phyloP scores from a whole-genome alignment of 306 rosid species.

The Ziziphus jujuba region DNA sequence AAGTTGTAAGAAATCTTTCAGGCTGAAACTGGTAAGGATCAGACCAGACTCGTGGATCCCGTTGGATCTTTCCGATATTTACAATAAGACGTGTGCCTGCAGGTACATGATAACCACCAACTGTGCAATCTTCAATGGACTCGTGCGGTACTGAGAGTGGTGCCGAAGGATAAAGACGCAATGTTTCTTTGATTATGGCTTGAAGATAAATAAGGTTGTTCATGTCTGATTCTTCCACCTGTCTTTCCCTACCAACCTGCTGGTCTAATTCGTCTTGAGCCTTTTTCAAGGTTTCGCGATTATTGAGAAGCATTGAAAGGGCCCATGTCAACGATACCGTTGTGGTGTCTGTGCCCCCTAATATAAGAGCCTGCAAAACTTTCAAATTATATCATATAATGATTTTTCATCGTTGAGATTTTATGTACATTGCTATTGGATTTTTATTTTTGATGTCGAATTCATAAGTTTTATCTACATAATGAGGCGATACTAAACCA shows the following conservation, averaged over 20 bases:
- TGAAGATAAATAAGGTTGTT: conserved; percentile 12
- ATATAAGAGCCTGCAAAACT: conserved; percentile 6
- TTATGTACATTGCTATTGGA: no score
- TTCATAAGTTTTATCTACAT: no score
- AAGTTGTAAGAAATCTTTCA: conserved; percentile 15
- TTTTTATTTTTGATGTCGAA: no score
- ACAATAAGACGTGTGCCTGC: conserved; percentile 13
- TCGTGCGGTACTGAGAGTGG: conserved; percentile 14
- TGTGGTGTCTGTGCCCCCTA: conserved; percentile 25
- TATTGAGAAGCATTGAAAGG: conserved; percentile 14
- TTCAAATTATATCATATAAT: no score
- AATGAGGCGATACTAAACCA: no score
- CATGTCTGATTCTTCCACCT: conserved; percentile 13
- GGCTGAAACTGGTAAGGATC: conserved; percentile 21
- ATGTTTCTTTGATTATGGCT: conserved; percentile 23
- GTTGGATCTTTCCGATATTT: conserved; percentile 19
- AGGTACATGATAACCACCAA: conserved; percentile 16
- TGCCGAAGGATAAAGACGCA: conserved; percentile 21
- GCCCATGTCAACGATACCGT: conserved; percentile 32
- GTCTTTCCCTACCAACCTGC: conserved; percentile 7
- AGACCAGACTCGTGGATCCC: conserved; percentile 24
- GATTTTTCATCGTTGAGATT: no score
- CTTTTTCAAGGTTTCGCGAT: neutral
- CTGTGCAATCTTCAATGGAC: conserved; percentile 3
- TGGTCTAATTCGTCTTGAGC: conserved; percentile 9